Evolutionary conservation across 78 protist species (phyloP), one percentile per base, ranked within the genome.

Genomic region (Guillardia theta): DNA sequence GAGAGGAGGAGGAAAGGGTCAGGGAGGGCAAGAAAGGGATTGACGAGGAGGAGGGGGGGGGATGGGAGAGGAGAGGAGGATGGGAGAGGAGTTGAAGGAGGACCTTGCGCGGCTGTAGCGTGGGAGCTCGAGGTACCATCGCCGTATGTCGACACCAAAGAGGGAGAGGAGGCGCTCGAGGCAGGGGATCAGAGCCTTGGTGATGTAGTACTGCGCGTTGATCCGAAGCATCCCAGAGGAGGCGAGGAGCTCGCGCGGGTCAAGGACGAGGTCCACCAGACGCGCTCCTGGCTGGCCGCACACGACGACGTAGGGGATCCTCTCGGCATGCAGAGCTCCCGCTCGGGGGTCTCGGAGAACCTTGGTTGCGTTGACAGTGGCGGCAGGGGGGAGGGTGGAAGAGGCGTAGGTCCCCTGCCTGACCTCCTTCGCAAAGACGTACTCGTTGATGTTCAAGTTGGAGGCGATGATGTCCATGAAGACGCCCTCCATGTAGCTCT

Each of bases 201-300:
- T 37, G 48, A 78, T 78, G 90, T 78, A 78, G 90, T 78, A 78
- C 83, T 70, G 70, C 39, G 87, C 87, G 87, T 70, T 70, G 87
- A 70, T 3, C 3, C 87, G 4, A 12, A 70, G 87, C 30, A 37
- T 0, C 1, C 87, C 87, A 22, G 15, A 18, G 8, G 87, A 10
- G 4, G 87, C 5, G 4, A 78, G 50, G 18, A n/a, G 39, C 43
- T 78, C 90, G 37, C 24, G 39, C 19, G 90, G 90, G 33, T 78
- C 90, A 2, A 43, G 53, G 30, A 37, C 45, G 10, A 78, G 45
- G 90, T 78, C 90, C 2, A 78, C 90, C 90, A 78, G 90, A 46
- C 90, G 18, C 18, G 41, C 22, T 18, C 39, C 39, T 1, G 90
- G 90, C 90, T 45, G 10, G 0, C 90, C 90, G 8, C 90, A 78